These are phyloP conservation scores for Effrenium voratum DNA, from an alignment of 73 alveolate species.

Conservation along the genomic window DNA sequence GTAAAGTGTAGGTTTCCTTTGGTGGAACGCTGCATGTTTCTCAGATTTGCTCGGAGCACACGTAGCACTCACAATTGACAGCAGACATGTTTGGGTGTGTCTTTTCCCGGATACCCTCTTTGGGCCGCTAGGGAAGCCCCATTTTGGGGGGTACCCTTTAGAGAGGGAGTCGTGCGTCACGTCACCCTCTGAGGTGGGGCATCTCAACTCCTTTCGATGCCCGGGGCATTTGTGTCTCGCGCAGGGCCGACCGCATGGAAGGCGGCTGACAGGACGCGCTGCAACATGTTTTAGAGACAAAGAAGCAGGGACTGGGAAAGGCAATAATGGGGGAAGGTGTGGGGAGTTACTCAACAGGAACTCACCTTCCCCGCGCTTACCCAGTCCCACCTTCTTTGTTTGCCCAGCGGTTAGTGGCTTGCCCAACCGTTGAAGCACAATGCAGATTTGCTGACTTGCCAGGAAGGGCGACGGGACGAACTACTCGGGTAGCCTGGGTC, in stretches of 20 bases:
- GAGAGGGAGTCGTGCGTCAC: no score
- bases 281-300: neutral
- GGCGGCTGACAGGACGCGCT: slow-evolving; percentile 57
- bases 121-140: no score
- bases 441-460: neutral
- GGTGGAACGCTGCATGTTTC: no score
- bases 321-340: no score
- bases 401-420: neutral
- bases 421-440: neutral
- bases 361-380: neutral
- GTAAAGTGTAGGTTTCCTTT: no score
- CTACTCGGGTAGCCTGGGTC: slow-evolving; percentile 39
- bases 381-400: neutral
- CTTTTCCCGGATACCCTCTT: no score
- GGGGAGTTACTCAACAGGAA: no score
- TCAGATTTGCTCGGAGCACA: neutral
- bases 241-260: slow-evolving; percentile 88
- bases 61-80: no score
- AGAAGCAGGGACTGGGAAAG: neutral
- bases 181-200: slow-evolving; percentile 52
- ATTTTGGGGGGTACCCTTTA: no score
- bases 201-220: no score
- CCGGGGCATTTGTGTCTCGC: no score
- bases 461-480: slow-evolving; percentile 85
- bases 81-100: no score